phyloP scores from a whole-genome alignment of 257 asterid genomes.

The Solanum okadae region DNA sequence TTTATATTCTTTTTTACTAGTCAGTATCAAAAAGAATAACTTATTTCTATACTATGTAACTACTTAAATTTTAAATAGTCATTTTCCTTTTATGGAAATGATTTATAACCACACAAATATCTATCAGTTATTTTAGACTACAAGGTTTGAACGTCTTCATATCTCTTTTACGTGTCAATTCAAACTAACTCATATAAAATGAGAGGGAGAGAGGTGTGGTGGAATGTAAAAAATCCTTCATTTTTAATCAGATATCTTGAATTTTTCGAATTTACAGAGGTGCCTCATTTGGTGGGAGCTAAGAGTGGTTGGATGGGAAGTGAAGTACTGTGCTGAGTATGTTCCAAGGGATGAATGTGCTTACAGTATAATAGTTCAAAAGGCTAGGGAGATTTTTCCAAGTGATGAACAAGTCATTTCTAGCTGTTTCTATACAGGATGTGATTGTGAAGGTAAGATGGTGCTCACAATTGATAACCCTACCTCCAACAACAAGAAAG shows the following conservation, averaged over 20 bases:
- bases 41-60: no score
- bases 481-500: constrained; percentile 29
- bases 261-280: not conserved
- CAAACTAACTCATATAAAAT: no score
- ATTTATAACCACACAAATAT: no score
- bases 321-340: constrained; percentile 25
- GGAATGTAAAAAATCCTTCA: not conserved
- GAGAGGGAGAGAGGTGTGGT: not conserved
- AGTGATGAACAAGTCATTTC: constrained; percentile 16
- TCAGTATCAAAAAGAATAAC: no score
- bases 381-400: constrained; percentile 9
- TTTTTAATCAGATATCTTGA: no score
- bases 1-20: no score
- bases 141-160: no score
- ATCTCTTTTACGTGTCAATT: no score
- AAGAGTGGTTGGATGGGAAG: constrained; percentile 36
- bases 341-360: constrained; percentile 14
- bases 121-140: no score
- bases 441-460: constrained; percentile 15
- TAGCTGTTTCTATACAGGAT: not conserved
- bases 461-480: constrained; percentile 21
- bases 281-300: constrained; percentile 16
- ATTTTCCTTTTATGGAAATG: no score
- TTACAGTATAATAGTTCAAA: constrained; percentile 25
- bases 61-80: no score